Evolutionary conservation across 192 early-diverging fungal species (phyloP), one percentile per base, ranked within the genome.

Genomic region (Coemansia sp.): DNA sequence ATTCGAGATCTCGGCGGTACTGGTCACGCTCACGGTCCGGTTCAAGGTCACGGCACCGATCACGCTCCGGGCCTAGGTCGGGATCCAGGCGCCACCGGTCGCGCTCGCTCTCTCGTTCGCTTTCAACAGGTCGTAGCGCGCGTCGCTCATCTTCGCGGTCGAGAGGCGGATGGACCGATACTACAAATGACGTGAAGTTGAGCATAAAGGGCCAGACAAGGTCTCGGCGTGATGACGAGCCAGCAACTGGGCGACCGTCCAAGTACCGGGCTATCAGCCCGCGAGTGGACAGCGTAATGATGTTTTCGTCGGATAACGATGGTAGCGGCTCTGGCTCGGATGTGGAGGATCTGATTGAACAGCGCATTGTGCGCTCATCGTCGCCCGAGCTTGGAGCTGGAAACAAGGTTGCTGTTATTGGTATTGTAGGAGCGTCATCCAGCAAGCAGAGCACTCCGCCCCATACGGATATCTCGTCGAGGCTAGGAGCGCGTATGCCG

Each of bases 201-300:
- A 64, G 61, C 3, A 82, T 77, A 15, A 82, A 82, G 49, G 79
- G 79, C 41, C 52, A 66, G 20, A 82, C 64, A 24, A 82, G 71
- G 69, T 69, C 76, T 36, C 52, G 54, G 31, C 65, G 75, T 20
- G 68, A 67, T 8, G 54, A 64, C 0, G 67, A 67, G 13, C 11
- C 20, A 1, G 16, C 29, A 16, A 41, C 42, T 6, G 65, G 63
- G 47, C 46, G 66, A 15, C 40, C 27, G 1, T 9, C 61, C 13
- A 82, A 74, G 40, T 60, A 62, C 24, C 68, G 68, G 49, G 51
- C 57, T 7, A 27, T 51, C 31, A 82, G 79, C 9, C 79, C 79
- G 31, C 65, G 55, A 16, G 59, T 57, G 20, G 29, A 52, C 10
- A 67, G 54, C 61, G 51, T 41, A 18, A 61, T 82, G 13, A 34